Evolutionary conservation across 192 early-diverging fungal genomes (phyloP), one percentile per base, ranked within the genome.

Genomic region (Chytriomyces sp.): DNA sequence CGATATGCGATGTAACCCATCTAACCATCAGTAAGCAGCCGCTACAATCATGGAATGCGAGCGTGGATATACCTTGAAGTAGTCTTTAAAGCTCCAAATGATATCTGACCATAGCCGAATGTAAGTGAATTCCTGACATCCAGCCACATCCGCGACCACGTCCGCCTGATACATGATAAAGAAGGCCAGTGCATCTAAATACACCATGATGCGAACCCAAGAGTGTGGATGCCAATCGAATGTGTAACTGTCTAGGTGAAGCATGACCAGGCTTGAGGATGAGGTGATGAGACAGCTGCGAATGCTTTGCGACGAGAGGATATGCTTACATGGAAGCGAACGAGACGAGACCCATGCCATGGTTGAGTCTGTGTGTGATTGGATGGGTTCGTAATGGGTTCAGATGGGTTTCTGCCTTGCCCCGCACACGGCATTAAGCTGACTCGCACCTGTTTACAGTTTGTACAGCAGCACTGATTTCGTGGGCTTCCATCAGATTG

Each of bases 1-100:
- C 68, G 54, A 31, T 59, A 70, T 10, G 59, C 54, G 10, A 70
- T 34, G 57, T 52, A 70, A 41, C 68, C 68, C 39, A 33, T 59
- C 38, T 49, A 22, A 17, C 17, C 17, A 22, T 14, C 22, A 22
- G 17, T n/a, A 0, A 49, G 3, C 2, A 49, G 22, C 22, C 14
- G 14, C 44, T 22, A 49, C 44, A 49, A 49, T 49, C 44, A 49
- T n/a, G 14, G 17, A 49, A 3, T n/a, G 14, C 2, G 44, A 14
- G 14, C 44, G 2, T 49, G 44, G 17, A 49, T 36, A 61, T 36
- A 61, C 59, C 44, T 70, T 70, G 22, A 70, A 38, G 30, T 6
- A 12, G 39, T 70, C 68, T 30, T 70, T 70, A n/a, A 70, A 41
- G 17, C 59, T 61, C 59, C 33, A 61, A 12, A 61, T 36, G 59